These are phyloP conservation scores for Aspergillus hiratsukae DNA, from an alignment of 2,329 filamentous ascomycete genomes.

Conservation along the genomic window DNA sequence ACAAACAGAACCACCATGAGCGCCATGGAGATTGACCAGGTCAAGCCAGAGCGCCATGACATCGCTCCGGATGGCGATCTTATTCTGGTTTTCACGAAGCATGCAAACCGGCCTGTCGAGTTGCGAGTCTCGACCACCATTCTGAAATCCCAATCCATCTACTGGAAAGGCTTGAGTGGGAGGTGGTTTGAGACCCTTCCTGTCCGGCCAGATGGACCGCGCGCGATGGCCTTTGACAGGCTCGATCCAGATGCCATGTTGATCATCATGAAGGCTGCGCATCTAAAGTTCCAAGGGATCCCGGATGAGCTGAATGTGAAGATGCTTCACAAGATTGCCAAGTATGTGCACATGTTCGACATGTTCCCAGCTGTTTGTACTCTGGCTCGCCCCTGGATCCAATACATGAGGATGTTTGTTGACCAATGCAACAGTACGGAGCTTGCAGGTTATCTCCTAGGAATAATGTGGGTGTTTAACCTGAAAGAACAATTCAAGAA, in stretches of 20 bases:
- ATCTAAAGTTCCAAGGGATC: too few relatives aligned
- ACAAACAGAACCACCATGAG: background rate
- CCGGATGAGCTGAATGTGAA: too few relatives aligned
- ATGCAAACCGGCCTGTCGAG: background rate
- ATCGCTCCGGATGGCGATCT: background rate
- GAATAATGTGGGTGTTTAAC: background rate
- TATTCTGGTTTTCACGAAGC: background rate
- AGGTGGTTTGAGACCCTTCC: too few relatives aligned
- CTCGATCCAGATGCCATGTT: too few relatives aligned
- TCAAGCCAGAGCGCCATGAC: background rate
- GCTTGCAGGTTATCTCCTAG: background rate
- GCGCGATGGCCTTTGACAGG: too few relatives aligned
- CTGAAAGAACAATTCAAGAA: background rate
- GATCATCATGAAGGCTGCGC: too few relatives aligned
- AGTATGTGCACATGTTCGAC: background rate
- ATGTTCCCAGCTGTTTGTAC: background rate
- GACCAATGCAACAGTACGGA: background rate
- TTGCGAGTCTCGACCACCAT: background rate
- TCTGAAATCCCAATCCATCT: too few relatives aligned
- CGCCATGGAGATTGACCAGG: background rate
- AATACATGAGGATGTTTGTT: background rate
- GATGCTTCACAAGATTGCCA: background rate
- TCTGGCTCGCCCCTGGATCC: background rate
- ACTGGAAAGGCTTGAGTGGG: too few relatives aligned
- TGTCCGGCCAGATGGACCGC: too few relatives aligned